Conservation (phyloP, 148 eudicot genomes). For the Rhododendron mucronatum region DNA sequence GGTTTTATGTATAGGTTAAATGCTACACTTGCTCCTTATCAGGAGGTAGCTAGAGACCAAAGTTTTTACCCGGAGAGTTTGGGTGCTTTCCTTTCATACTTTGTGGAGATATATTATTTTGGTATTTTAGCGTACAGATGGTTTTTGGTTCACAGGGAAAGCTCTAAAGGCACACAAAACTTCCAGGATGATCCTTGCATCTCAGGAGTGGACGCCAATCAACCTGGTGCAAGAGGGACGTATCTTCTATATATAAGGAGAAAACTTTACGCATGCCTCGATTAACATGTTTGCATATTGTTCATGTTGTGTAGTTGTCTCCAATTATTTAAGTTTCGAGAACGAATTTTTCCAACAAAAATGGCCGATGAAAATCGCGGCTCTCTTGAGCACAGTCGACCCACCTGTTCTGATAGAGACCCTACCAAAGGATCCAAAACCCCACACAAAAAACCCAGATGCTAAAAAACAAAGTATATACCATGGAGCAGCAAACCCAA, state of each 20-base stretch:
- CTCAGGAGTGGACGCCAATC: neutral
- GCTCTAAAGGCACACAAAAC: neutral
- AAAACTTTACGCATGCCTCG: neutral
- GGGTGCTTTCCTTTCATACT: too few relatives aligned
- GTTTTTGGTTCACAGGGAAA: too few relatives aligned
- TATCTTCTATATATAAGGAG: neutral
- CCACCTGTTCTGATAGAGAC: slow-evolving; percentile 30
- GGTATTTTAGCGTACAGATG: too few relatives aligned
- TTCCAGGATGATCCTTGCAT: neutral
- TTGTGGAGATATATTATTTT: too few relatives aligned
- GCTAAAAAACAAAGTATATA: slow-evolving; percentile 22
- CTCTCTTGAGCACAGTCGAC: slow-evolving; percentile 45
- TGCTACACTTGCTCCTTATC: too few relatives aligned
- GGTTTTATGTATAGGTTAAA: too few relatives aligned
- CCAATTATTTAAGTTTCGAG: neutral
- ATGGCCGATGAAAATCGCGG: slow-evolving; percentile 32
- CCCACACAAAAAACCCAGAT: slow-evolving; percentile 28
- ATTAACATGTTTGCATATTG: neutral
- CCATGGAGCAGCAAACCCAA: slow-evolving; percentile 27
- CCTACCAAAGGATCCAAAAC: slow-evolving; percentile 33
- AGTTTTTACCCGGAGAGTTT: too few relatives aligned
- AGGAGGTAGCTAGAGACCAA: too few relatives aligned
- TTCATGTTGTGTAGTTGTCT: neutral
- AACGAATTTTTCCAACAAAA: neutral
- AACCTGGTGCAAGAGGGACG: neutral